Percentiles rank a stretch among this genome's conserved stretches.
Conservation (phyloP, 257 asterid genomes). For the Hygrophila difformis region DNA sequence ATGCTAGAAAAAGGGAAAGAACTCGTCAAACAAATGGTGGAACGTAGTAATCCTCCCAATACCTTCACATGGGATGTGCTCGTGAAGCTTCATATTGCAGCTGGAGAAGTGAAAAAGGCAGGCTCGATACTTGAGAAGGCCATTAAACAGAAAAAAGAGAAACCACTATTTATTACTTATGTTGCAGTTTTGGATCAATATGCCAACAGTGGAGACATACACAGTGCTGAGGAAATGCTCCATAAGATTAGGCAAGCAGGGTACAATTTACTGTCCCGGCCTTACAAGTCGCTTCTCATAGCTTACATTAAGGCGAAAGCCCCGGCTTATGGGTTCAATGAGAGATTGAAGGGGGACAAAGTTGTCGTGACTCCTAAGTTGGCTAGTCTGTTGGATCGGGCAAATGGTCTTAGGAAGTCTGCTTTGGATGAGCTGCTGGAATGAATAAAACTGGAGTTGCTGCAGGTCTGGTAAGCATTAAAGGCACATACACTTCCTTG, state of each 20-base stretch:
- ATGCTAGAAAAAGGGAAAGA: constrained; percentile 68
- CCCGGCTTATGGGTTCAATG: constrained; percentile 57
- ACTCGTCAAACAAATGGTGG: constrained; percentile 51
- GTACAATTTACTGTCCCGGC: constrained; percentile 22
- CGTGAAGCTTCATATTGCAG: constrained; percentile 50
- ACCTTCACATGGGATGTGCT: constrained; percentile 57
- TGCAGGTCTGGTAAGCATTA: too few relatives aligned
- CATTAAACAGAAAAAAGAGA: constrained; percentile 20
- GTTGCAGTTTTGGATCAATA: constrained; percentile 45
- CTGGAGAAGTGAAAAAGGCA: constrained; percentile 72
- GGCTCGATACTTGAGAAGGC: constrained; percentile 53
- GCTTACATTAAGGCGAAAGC: constrained; percentile 58
- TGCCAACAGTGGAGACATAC: constrained; percentile 60
- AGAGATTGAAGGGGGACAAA: constrained; percentile 60
- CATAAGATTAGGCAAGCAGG: constrained; percentile 45
- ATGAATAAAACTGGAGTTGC: too few relatives aligned
- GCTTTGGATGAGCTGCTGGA: constrained; percentile 43
- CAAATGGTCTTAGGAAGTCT: constrained; percentile 35
- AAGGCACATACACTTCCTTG: too few relatives aligned
- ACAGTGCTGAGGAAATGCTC: constrained; percentile 61
- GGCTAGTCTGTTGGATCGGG: constrained; percentile 32
- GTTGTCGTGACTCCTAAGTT: constrained; percentile 36
- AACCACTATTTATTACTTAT: constrained; percentile 41
- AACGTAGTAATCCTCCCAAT: constrained; percentile 25
- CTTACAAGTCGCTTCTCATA: constrained; percentile 37